Evolutionary conservation across 768 basidiomycete genomes (phyloP), one percentile per base, ranked within the genome.

Genomic region (Coprinopsis marcescibilis): DNA sequence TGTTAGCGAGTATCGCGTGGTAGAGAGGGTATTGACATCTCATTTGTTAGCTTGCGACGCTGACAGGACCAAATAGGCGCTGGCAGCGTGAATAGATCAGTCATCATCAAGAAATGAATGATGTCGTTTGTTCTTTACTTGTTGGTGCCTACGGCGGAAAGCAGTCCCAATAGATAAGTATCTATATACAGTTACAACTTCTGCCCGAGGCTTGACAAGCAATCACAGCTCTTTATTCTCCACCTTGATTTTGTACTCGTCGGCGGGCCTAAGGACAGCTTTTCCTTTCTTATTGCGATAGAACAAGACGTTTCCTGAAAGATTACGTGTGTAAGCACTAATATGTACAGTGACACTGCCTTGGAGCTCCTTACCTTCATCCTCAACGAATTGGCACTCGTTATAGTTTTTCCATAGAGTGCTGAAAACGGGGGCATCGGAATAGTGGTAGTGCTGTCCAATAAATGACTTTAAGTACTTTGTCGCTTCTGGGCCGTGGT

Each of bases 341-440:
- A 6, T 23, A 11, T 12, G 39, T 21, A 23, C 20, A 37, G 29
- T 29, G 3, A 39, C 21, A 10, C 25, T n/a, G n/a, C n/a, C n/a
- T n/a, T n/a, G n/a, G 20, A 26, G 30, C 37, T 24, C 21, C 59
- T 45, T 34, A 66, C 76, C 78, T 30, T 77, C 65, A 43, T 81
- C 72, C 49, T 81, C 78, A 20, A 81, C 75, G 53, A 80, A 81
- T 40, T 73, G 70, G 58, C 78, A 80, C 34, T 67, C 57, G 50
- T 76, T 79, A 60, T 80, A 81, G 33, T 64, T 72, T 0, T 73
- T 65, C 71, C 77, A 80, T 13, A 80, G 68, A 6, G 75, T 71
- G 52, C 65, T 61, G 60, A 72, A 73, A 12, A 57, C 61, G 6
- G 67, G 66, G n/a, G 58, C 59, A 27, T 68, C 63, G 13, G 68